Conservation (phyloP, 176 grass and related monocot species). For the Microstegium vimineum region DNA sequence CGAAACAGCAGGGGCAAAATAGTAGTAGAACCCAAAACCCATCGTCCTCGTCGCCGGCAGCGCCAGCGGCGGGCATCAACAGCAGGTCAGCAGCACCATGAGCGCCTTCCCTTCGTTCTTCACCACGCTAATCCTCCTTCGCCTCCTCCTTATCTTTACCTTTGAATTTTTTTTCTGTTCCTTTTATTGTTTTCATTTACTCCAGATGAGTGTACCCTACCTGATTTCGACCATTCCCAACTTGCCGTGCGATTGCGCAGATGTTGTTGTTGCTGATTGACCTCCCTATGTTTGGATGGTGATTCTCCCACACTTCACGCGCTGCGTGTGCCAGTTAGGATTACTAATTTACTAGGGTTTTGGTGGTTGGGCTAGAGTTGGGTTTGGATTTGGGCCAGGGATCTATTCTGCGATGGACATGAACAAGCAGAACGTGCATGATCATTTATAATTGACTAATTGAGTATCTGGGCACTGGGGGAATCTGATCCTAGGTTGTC, state of each 20-base stretch:
- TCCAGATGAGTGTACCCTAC: neutral
- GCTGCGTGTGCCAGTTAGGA: neutral
- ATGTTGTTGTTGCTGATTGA: neutral
- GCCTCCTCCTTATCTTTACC: neutral
- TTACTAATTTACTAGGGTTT: neutral
- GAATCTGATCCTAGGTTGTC: neutral
- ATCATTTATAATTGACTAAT: neutral
- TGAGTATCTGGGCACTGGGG: neutral
- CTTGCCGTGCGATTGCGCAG: neutral
- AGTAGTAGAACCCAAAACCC: neutral
- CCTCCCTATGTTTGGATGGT: neutral
- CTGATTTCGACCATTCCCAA: neutral
- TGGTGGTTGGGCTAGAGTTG: neutral
- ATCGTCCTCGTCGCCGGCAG: constrained; percentile 18
- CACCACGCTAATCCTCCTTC: neutral
- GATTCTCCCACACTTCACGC: neutral
- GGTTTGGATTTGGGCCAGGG: neutral
- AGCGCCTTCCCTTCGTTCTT: neutral
- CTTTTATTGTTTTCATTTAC: neutral
- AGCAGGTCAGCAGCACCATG: neutral
- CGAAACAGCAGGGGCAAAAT: neutral
- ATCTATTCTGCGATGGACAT: neutral
- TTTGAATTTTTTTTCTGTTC: neutral
- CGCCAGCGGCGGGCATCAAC: neutral
- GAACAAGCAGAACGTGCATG: neutral